phyloP scores from a whole-genome alignment of 495 filamentous ascomycete genomes.

The Podospora pseudocomata region DNA sequence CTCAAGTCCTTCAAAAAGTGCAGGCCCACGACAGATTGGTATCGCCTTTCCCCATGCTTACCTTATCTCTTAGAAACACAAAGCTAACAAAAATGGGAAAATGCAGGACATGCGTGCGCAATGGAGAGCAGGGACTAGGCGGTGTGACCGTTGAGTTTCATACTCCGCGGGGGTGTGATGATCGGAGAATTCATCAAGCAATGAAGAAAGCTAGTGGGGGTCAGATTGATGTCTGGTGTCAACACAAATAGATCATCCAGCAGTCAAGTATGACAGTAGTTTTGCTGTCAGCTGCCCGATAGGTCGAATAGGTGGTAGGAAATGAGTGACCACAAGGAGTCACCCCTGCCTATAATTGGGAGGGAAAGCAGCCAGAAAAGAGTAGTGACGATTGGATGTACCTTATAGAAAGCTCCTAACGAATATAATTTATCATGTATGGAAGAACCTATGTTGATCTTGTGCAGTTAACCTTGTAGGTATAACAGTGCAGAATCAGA shows the following conservation, averaged over 20 bases:
- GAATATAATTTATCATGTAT: too few species aligned
- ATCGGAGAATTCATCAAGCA: slow-evolving; percentile 6
- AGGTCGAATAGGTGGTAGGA: not conserved
- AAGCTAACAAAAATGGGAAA: not conserved
- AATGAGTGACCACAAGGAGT: not conserved
- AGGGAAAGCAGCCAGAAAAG: too few species aligned
- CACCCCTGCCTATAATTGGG: too few species aligned
- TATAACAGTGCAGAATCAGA: not conserved
- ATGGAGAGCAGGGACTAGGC: not conserved
- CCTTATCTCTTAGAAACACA: not conserved
- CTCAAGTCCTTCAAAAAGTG: slow-evolving; percentile 7
- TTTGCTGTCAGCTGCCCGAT: not conserved
- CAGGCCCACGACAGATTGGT: slow-evolving; percentile 13
- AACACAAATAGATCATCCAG: not conserved
- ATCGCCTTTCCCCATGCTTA: not conserved
- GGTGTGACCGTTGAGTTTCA: slow-evolving; percentile 17
- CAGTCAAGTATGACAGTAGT: too few species aligned
- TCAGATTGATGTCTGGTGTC: slow-evolving; percentile 11
- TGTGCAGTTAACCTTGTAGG: too few species aligned
- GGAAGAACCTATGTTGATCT: too few species aligned
- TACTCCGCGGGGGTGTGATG: slow-evolving; percentile 13
- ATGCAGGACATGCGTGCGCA: slow-evolving; percentile 8
- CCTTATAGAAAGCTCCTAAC: too few species aligned
- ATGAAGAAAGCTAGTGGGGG: slow-evolving; percentile 5
- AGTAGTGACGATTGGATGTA: too few species aligned